Conservation (phyloP, 495 filamentous ascomycete species). For the Alectoria sarmentosa region DNA sequence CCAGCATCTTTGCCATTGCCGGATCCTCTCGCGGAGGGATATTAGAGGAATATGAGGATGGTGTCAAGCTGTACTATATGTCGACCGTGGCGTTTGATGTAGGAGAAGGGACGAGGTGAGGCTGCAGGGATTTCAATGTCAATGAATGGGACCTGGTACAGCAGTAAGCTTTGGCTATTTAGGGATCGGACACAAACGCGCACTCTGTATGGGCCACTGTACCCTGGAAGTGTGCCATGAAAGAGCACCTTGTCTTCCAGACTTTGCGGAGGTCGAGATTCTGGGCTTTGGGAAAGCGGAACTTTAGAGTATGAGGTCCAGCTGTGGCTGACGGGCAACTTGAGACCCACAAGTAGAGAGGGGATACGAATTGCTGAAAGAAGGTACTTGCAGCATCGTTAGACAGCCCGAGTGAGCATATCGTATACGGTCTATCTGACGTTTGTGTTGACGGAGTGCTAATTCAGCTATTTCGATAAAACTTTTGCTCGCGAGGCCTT, state of each 20-base stretch:
- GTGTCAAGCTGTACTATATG: slow-evolving; percentile 6
- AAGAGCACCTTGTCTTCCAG: slow-evolving; percentile 4
- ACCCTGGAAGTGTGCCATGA: slow-evolving; percentile 4
- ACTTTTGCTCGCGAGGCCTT: background rate
- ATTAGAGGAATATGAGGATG: slow-evolving; percentile 8
- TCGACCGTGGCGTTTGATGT: slow-evolving; percentile 10
- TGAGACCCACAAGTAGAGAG: no score
- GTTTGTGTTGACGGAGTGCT: background rate
- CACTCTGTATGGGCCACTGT: slow-evolving; percentile 9
- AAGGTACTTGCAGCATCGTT: background rate
- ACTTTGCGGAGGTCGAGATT: slow-evolving; percentile 9
- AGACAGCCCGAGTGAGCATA: background rate
- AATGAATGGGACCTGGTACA: background rate
- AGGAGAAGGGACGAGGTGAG: slow-evolving; percentile 7
- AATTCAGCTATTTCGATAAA: background rate
- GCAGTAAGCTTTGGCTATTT: background rate
- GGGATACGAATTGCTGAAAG: background rate
- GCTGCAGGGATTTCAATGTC: slow-evolving; percentile 11
- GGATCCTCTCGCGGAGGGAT: slow-evolving; percentile 1
- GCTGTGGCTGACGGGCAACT: no score
- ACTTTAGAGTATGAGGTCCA: background rate
- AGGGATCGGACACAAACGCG: background rate
- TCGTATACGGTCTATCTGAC: background rate
- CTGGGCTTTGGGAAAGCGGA: slow-evolving; percentile 2
- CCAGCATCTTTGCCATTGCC: slow-evolving; percentile 6